Conservation (phyloP, 805 yeast genomes). For the Jamesozyma rosinii region DNA sequence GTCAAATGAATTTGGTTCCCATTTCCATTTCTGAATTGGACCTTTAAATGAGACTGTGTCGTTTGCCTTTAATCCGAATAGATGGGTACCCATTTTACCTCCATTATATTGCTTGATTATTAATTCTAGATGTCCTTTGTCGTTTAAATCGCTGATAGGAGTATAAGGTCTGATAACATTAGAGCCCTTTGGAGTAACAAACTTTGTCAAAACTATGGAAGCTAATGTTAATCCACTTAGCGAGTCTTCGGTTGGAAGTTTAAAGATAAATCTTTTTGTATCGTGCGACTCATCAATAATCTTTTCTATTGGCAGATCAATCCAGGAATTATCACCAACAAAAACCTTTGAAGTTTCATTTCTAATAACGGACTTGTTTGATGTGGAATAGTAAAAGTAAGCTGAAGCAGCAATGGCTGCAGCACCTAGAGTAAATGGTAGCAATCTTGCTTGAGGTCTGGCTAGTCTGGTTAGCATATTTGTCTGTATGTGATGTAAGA, state of each 20-base stretch:
- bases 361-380: neutral
- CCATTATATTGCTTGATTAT: slow-evolving; percentile 75
- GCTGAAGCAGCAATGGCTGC: slow-evolving; percentile 34
- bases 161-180: slow-evolving; percentile 85
- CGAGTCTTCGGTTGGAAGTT: slow-evolving; percentile 55
- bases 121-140: slow-evolving; percentile 67
- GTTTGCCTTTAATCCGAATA: slow-evolving; percentile 58
- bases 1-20: slow-evolving; percentile 78
- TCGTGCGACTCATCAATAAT: slow-evolving; percentile 44
- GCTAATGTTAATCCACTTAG: slow-evolving; percentile 73
- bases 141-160: slow-evolving; percentile 64
- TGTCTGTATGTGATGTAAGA: neutral
- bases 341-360: slow-evolving; percentile 29
- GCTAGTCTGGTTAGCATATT: slow-evolving; percentile 20
- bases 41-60: slow-evolving; percentile 90
- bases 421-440: slow-evolving; percentile 40
- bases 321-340: slow-evolving; percentile 59
- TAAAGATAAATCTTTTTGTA: slow-evolving; percentile 62
- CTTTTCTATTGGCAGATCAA: slow-evolving; percentile 49
- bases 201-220: slow-evolving; percentile 73
- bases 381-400: slow-evolving; percentile 5
- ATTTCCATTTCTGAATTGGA: slow-evolving; percentile 83
- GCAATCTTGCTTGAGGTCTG: slow-evolving; percentile 13
- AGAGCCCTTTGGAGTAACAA: slow-evolving; percentile 71
- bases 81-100: slow-evolving; percentile 76